Evolutionary conservation across 495 filamentous ascomycete genomes (phyloP).

Genomic region (Pseudotulostoma volvatum): DNA sequence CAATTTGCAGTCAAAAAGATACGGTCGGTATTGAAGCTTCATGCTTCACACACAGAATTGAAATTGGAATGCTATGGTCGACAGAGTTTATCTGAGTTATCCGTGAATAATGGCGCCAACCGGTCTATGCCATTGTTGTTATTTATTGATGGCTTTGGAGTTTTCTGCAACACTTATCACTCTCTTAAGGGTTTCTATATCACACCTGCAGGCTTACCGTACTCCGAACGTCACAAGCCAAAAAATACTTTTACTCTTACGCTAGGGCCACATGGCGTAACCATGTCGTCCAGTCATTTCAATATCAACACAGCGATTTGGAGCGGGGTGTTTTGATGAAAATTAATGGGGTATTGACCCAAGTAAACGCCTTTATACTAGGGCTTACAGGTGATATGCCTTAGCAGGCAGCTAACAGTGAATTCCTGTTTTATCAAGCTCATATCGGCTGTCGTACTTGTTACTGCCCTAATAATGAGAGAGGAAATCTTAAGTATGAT

Average conservation of each 20-base stretch:
- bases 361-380: not conserved
- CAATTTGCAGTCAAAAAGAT: too few relatives aligned
- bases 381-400: not conserved
- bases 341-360: not conserved
- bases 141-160: not conserved
- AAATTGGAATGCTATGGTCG: not conserved
- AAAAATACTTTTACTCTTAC: not conserved
- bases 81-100: not conserved
- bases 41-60: not conserved
- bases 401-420: not conserved
- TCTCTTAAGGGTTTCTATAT: not conserved
- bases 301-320: not conserved
- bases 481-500: not conserved
- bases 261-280: not conserved
- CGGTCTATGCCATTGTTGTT: not conserved
- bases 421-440: not conserved
- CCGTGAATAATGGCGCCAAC: not conserved
- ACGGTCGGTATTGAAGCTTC: not conserved
- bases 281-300: not conserved
- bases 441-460: not conserved
- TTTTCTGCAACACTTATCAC: not conserved
- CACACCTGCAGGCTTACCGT: not conserved
- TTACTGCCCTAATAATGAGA: not conserved
- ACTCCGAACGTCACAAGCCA: not conserved
- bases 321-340: not conserved